Evolutionary conservation across 257 asterid genomes (phyloP), one percentile per base, ranked within the genome.

Genomic region (Solanum bulbocastanum): DNA sequence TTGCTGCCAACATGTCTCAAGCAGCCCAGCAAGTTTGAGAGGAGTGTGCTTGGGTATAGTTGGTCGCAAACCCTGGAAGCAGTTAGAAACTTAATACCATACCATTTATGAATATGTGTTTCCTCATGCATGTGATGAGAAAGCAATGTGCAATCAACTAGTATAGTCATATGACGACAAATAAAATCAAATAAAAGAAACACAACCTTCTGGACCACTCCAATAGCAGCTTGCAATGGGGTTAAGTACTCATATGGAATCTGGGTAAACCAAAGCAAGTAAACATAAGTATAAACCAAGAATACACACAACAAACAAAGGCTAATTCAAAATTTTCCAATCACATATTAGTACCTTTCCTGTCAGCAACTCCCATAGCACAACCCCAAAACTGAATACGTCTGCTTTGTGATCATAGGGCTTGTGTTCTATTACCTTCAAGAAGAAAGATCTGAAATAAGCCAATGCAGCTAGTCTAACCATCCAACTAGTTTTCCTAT

Each of bases 371-470:
- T 97, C 99, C 99, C 99, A 97, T 60, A 97, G 85, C 75, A 97
- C 97, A 83, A 95, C 92, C 89, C 99, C 99, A 65, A 95, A 97
- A 91, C 99, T 97, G 90, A 97, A 97, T 87, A 95, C 93, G 33
- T 97, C 99, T 18, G 98, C 99, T 93, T 94, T 97, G 49, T 97
- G 98, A 91, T 95, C 98, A 87, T 97, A 97, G 87, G 98, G 98
- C 75, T 93, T 95, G 90, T 97, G 99, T 83, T 97, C 99, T 75
- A 97, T 95, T 88, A 96, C 98, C 99, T 96, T 89, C 92, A 93
- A 89, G 88, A 33, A 86, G 87, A 89, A 89, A 82, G 91, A 86
- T 40, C 32, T 36, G 79, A 14, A 72, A 87, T 88, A 42, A 92
- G 91, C 46, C 86, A 62, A 90, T 84, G 87, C 49, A 69, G 66